These are phyloP conservation scores for Lipomyces yamadae DNA, from an alignment of 805 yeast genomes.

Conservation along the genomic window DNA sequence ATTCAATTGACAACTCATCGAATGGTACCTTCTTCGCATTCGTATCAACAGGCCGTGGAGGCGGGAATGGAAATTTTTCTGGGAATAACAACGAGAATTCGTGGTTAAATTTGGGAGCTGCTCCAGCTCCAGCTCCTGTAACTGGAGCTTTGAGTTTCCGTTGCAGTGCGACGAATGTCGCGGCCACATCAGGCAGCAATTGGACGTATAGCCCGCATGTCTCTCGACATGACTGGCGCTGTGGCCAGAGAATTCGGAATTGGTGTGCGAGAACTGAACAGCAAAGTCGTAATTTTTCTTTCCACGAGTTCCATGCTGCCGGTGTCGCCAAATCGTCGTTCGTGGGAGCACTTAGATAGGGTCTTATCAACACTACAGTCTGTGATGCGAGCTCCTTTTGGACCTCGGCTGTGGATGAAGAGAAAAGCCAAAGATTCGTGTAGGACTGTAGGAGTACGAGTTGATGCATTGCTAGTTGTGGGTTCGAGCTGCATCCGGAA, in stretches of 20 bases:
- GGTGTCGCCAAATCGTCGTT: slow-evolving; percentile 13
- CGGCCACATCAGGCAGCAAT: slow-evolving; percentile 42
- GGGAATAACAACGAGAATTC: slow-evolving; percentile 57
- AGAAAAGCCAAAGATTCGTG: slow-evolving; percentile 41
- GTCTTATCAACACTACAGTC: slow-evolving; percentile 32
- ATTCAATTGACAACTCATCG: slow-evolving; percentile 74
- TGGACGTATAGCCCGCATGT: slow-evolving; percentile 43
- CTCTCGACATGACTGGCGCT: slow-evolving; percentile 39
- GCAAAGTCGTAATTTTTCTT: slow-evolving; percentile 41
- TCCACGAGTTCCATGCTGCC: slow-evolving; percentile 30
- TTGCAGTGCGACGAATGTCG: slow-evolving; percentile 41
- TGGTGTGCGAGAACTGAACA: slow-evolving; percentile 43
- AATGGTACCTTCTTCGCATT: slow-evolving; percentile 68
- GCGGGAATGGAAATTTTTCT: slow-evolving; percentile 60
- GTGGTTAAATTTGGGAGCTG: slow-evolving; percentile 46
- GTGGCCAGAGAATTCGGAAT: slow-evolving; percentile 43
- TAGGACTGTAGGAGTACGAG: slow-evolving; percentile 60
- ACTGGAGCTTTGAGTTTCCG: slow-evolving; percentile 16
- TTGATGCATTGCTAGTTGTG: slow-evolving; percentile 36
- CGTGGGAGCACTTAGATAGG: slow-evolving; percentile 16
- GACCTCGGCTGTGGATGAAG: slow-evolving; percentile 2
- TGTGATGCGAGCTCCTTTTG: slow-evolving; percentile 15
- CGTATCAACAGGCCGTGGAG: slow-evolving; percentile 69
- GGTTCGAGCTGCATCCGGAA: background rate
- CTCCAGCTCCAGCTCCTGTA: slow-evolving; percentile 12